Base-by-base conservation (phyloP, 805 yeast species). In the Pichia manshurica region DNA sequence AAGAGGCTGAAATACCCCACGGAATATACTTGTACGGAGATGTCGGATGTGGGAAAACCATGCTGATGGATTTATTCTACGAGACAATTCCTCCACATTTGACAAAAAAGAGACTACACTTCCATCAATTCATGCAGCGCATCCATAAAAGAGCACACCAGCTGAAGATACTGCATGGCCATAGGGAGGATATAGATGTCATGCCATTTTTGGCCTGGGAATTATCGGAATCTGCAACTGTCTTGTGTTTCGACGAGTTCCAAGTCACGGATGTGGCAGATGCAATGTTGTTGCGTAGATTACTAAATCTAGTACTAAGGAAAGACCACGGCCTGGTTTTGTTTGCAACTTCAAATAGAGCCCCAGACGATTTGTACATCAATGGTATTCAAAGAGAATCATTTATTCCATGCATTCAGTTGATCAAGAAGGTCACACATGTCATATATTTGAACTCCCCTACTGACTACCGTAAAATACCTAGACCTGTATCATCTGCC, bases 191-290 rank as follows among this genome's bases (percentile, higher is more conserved):
- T 53, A 68, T 84, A 45, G 97, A 90, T 58, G 83, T 90, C 2
- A 82, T 90, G 44, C 96, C 96, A 2, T 64, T 79, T 31, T 68
- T 89, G 32, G 96, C 97, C 0, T 81, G 82, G 51, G 95, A 87
- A 58, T 78, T 93, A 47, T 86, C 97, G 1, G 75, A 76, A 53
- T 71, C 75, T 43, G 75, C 93, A 4, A 83, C 91, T 1, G 80
- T 93, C 1, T 65, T 93, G 50, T 93, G 99, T 65, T 87, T 93
- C 63, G 99, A 93, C 67, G 99, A 93, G 68, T 91, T 93, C 62
- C 98, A 93, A 67, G 99, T 93, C 38, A 88, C 96, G 0, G 99
- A 93, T 64, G 97, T 93, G 28, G 99, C 98, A 0, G 99, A 93
- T 66, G 99, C 99, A 2, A 93, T 93, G 98, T 73, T 93, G 31